Conservation (phyloP, 257 asterid genomes). For the Primulina tabacum region DNA sequence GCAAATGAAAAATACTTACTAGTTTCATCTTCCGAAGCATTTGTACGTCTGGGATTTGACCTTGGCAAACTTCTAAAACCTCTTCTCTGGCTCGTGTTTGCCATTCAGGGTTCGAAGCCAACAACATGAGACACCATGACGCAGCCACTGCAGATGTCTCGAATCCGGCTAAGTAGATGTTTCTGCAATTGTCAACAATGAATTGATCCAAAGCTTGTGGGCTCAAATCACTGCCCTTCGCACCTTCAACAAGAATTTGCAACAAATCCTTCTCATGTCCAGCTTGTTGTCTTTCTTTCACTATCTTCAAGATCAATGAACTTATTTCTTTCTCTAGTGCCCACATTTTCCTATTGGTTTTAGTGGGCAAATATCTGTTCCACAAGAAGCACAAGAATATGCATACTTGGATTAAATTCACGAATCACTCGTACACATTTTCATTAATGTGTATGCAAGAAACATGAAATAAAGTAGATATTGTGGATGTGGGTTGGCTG, state of each 20-base stretch:
- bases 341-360: conserved; percentile 43
- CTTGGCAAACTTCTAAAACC: conserved; percentile 33
- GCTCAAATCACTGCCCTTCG: conserved; percentile 23
- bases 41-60: conserved; percentile 34
- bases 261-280: conserved; percentile 44
- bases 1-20: conserved; percentile 13
- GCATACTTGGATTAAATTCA: background rate
- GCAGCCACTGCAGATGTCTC: conserved; percentile 47
- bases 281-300: conserved; percentile 33
- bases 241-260: conserved; percentile 37
- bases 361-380: conserved; percentile 49
- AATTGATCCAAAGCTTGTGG: conserved; percentile 31
- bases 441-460: background rate
- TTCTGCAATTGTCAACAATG: conserved; percentile 51
- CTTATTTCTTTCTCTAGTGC: conserved; percentile 46
- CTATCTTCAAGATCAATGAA: conserved; percentile 34
- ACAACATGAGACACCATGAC: conserved; percentile 48
- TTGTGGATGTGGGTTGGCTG: background rate
- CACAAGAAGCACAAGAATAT: background rate
- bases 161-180: conserved; percentile 46
- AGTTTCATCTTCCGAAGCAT: conserved; percentile 49
- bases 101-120: conserved; percentile 52
- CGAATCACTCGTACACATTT: background rate
- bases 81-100: conserved; percentile 36
- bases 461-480: background rate